Evolutionary conservation across 208 protist species (phyloP).

Genomic region (Angomonas ambiguus): DNA sequence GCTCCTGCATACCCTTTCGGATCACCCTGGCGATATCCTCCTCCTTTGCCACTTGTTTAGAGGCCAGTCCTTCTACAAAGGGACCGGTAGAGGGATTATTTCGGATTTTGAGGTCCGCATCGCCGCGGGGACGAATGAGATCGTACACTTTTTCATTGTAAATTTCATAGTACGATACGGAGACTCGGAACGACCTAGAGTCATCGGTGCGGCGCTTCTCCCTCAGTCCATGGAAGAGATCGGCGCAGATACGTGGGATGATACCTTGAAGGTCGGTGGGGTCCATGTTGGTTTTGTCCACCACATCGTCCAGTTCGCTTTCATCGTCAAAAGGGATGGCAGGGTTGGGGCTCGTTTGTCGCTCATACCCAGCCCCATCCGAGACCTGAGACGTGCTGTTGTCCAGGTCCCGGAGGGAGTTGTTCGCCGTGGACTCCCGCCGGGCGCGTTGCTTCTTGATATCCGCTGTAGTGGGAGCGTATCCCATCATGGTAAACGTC

Average conservation of each 20-base stretch:
- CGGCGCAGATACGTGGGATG: conserved; percentile 63
- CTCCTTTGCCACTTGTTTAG: conserved; percentile 43
- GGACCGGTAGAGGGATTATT: conserved; percentile 58
- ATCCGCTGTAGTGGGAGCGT: conserved; percentile 33
- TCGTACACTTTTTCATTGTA: conserved; percentile 91
- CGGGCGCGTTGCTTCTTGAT: conserved; percentile 22
- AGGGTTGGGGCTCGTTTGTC: conserved; percentile 5
- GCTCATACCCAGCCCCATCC: background rate
- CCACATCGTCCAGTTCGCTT: conserved; percentile 33
- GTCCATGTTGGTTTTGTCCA: conserved; percentile 47
- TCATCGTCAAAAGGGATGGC: conserved; percentile 20
- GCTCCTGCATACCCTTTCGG: conserved; percentile 62
- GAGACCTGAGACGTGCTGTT: conserved; percentile 2
- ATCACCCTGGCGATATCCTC: conserved; percentile 72
- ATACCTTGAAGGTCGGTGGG: conserved; percentile 70
- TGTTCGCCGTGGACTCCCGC: conserved; percentile 7
- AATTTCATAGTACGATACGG: conserved; percentile 86
- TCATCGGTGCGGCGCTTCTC: conserved; percentile 50
- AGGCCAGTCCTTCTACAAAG: conserved; percentile 70
- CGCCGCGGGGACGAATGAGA: conserved; percentile 40
- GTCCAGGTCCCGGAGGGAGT: background rate
- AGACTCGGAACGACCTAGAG: conserved; percentile 67
- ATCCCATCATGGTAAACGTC: conserved; percentile 92
- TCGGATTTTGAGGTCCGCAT: conserved; percentile 65
- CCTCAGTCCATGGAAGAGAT: conserved; percentile 59